A percentile compares a stretch with the other conserved stretches of the same genome.
Evolutionary conservation across 176 grass and related monocot genomes (phyloP).

Genomic region (Aechmea fasciata): DNA sequence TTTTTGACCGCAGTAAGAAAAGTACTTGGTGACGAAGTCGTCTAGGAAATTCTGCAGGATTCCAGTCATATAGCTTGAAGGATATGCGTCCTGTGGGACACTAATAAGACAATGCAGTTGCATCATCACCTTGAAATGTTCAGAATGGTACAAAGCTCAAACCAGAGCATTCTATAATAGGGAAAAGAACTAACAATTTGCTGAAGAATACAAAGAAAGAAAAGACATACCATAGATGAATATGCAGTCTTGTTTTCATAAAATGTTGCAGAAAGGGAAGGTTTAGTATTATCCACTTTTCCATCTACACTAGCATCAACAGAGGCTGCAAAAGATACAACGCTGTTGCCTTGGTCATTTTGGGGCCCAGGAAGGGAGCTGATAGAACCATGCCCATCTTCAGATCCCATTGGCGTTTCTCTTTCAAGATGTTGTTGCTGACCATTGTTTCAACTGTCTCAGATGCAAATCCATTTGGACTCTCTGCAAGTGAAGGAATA

Average conservation of each 20-base stretch:
- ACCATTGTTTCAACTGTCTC: conserved; percentile 44
- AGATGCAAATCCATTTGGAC: conserved; percentile 27
- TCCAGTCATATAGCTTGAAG: conserved; percentile 99
- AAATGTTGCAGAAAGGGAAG: conserved; percentile 36
- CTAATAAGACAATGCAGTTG: conserved; percentile 50
- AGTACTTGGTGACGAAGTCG: conserved; percentile 84
- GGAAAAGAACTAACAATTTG: conserved; percentile 9
- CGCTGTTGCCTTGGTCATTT: conserved; percentile 46
- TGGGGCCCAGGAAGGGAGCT: conserved; percentile 46
- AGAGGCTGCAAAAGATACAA: conserved; percentile 41
- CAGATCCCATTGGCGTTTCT: conserved; percentile 59
- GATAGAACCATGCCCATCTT: conserved; percentile 54
- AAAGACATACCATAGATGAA: conserved; percentile 58
- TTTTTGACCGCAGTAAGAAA: neutral
- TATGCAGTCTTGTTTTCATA: conserved; percentile 64
- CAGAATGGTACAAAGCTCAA: conserved; percentile 7
- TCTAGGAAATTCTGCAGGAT: conserved; percentile 98
- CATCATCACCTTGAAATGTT: conserved; percentile 16
- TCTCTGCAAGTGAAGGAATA: conserved; percentile 39
- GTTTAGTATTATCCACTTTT: conserved; percentile 55
- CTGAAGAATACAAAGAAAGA: neutral
- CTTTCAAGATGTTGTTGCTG: conserved; percentile 48
- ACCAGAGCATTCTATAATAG: conserved; percentile 15
- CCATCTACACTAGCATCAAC: conserved; percentile 41
- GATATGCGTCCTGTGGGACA: conserved; percentile 95